Evolutionary conservation across 129 eudicot species (phyloP), one percentile per base, ranked within the genome.

Genomic region (Arctium minus): DNA sequence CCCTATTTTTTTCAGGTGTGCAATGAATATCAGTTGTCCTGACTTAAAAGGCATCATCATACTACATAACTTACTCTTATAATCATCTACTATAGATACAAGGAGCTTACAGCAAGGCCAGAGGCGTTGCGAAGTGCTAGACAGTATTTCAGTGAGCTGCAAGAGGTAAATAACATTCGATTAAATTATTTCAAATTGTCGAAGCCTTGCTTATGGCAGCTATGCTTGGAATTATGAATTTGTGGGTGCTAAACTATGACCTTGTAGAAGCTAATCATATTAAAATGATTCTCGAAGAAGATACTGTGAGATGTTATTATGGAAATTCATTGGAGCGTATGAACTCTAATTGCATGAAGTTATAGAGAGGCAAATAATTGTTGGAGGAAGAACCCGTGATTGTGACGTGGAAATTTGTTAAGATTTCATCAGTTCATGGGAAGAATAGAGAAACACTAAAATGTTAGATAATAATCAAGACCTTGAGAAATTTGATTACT

Each of bases 41-140:
- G 36, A 74, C 64, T 68, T 18, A 3, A 22, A 81, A 67, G 67
- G 64, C 33, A 64, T 72, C 65, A 36, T 83, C 33, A 36, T 44
- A 70, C 74, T 67, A n/a, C 35, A 39, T 44, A 83, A 75, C 72
- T 77, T 67, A 65, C 62, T 73, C 82, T 76, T 81, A 78, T 73
- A 39, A 68, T 31, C 30, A 44, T 22, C 79, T 27, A 8, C 13
- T 88, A n/a, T 70, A 96, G 99, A 87, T 89, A 87, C 79, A 86
- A 85, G 74, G 98, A 96, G 81, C 93, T 96, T 35, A 90, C 94
- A 73, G 98, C 99, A 75, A 93, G 97, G 70, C 98, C 99, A 65
- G 94, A 86, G 77, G 97, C 99, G 82, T 71, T 83, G 62, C 86
- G 88, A 84, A 83, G 79, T 75, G 98, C 97, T 86, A 90, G 70